Percentiles rank a stretch among this genome's conserved stretches.
Evolutionary conservation across 805 yeast genomes (phyloP).

Genomic region (Dipodascus geniculatus): DNA sequence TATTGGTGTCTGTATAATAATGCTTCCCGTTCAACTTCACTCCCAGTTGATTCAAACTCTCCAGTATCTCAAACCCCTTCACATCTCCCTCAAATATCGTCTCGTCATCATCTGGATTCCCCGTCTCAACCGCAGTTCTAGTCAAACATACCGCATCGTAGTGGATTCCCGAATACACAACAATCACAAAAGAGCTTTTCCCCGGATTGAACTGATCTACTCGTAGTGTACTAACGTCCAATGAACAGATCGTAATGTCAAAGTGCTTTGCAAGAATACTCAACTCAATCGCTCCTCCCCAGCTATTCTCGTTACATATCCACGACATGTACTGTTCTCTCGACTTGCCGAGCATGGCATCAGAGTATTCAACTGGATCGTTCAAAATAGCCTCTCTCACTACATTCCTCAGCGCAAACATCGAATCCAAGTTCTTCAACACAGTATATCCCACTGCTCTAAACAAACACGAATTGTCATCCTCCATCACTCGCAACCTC

Average conservation of each 20-base stretch:
- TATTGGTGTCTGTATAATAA: slow-evolving; percentile 54
- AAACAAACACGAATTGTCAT: slow-evolving; percentile 71
- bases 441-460: slow-evolving; percentile 48
- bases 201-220: slow-evolving; percentile 43
- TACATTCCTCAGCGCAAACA: slow-evolving; percentile 38
- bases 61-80: slow-evolving; percentile 26
- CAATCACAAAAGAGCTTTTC: slow-evolving; percentile 34
- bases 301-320: slow-evolving; percentile 47
- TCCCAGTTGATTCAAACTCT: slow-evolving; percentile 32
- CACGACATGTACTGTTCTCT: slow-evolving; percentile 41
- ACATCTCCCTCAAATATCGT: slow-evolving; percentile 32
- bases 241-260: slow-evolving; percentile 40
- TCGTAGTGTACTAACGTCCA: slow-evolving; percentile 53
- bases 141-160: slow-evolving; percentile 50
- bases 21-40: slow-evolving; percentile 36
- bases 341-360: slow-evolving; percentile 45
- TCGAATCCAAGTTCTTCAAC: slow-evolving; percentile 32
- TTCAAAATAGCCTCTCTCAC: slow-evolving; percentile 36
- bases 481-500: slow-evolving; percentile 49
- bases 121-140: slow-evolving; percentile 7
- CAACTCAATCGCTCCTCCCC: slow-evolving; percentile 82
- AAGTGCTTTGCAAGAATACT: slow-evolving; percentile 46
- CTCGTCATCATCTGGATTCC: slow-evolving; percentile 24
- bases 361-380: slow-evolving; percentile 37
- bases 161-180: slow-evolving; percentile 62